Base-by-base conservation (phyloP, 345 rosid genomes). In the Barbarea vulgaris region DNA sequence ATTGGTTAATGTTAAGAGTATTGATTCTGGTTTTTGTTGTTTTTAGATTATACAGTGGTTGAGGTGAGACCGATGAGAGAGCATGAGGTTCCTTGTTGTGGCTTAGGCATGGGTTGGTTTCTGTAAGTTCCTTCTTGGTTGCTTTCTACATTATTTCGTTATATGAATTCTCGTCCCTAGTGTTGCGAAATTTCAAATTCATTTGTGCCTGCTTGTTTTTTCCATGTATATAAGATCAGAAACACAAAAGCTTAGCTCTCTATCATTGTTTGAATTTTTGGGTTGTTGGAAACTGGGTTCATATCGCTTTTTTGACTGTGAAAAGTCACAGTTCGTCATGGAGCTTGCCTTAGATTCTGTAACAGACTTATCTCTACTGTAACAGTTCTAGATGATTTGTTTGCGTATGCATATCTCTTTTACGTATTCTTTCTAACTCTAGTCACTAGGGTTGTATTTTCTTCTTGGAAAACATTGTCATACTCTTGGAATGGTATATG, bases 91-190 rank as follows among this genome's bases (percentile, higher is more conserved):
- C 96, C 96, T 53, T 87, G 91, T 51, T 93, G 97, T 69, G 97
- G 98, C 58, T 39, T 93, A 68, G 98, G 97, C 81, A 76, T 84
- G 81, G 98, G 97, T 31, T 93, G 98, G 98, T 79, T 89, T 75
- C 57, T 93, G 97, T 91, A 82, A 87, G 97, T 85, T 81, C 3
- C 42, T 64, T 22, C 21, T 31, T 69, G 0, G 1, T 51, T 11
- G 5, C 31, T 14, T 48, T 72, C 15, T 7, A 8, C 47, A 36
- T 4, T 12, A 1, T 24, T 24, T 24, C 1, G 3, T 24, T 24
- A 24, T 30, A 30, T 21, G 19, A 36, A 37, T 27, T 22, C 39
- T 17, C 5, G 4, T 52, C 14, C 15, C 17, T 8, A 6, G 5
- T 17, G 34, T 13, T 67, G 7, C 0, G 19, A 3, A 19, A 19